Conservation (phyloP, 768 basidiomycete species). For the Dentipellis sp. region DNA sequence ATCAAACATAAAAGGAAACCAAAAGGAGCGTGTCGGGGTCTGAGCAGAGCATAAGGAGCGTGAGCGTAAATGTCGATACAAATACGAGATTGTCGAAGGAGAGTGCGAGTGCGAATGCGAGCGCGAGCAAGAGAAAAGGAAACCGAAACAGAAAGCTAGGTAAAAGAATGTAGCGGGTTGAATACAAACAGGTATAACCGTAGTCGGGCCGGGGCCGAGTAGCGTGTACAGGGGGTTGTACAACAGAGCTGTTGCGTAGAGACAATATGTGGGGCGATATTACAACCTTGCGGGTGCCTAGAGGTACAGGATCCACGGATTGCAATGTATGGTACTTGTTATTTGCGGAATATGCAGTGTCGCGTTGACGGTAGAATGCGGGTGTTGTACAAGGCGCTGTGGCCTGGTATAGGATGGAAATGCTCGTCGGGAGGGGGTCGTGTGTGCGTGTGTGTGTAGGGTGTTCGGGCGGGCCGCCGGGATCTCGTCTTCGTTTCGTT, state of each 20-base stretch:
- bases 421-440: background rate
- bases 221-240: background rate
- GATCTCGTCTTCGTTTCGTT: background rate
- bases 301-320: no score
- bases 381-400: background rate
- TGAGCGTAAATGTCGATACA: background rate
- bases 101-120: no score
- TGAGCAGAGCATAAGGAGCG: background rate
- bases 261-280: no score
- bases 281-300: no score
- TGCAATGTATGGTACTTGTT: no score
- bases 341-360: no score
- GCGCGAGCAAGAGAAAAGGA: no score
- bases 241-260: background rate
- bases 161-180: no score
- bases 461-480: background rate
- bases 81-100: no score
- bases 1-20: background rate
- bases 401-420: background rate
- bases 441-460: background rate
- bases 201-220: no score
- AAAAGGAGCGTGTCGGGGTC: background rate
- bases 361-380: background rate
- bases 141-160: no score
- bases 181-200: no score